Conservation (phyloP, 768 basidiomycete genomes). For the Boletus eberwhitei region DNA sequence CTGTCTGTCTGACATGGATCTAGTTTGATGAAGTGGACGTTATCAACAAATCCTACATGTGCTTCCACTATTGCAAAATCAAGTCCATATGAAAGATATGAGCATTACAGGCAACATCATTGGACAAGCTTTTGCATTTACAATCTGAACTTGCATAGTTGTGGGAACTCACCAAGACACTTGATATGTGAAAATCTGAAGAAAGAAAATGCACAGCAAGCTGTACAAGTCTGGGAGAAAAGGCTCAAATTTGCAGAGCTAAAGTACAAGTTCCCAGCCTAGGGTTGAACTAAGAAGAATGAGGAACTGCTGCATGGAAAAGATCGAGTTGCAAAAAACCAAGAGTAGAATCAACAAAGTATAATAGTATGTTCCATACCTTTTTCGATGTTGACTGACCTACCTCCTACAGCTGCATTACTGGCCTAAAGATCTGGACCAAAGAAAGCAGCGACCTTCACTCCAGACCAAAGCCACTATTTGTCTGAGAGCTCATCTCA, state of each 20-base stretch:
- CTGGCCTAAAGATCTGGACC: no score
- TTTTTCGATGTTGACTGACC: no score
- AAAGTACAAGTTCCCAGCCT: conserved; percentile 66
- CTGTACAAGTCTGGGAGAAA: conserved; percentile 72
- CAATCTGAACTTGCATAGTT: conserved; percentile 76
- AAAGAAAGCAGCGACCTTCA: no score
- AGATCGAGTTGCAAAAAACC: conserved; percentile 60
- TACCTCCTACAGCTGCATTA: no score
- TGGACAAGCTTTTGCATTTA: conserved; percentile 91
- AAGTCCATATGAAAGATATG: conserved; percentile 94
- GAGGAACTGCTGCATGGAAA: conserved; percentile 76
- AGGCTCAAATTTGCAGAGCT: conserved; percentile 72
- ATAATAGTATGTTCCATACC: neutral
- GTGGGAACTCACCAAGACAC: conserved; percentile 64
- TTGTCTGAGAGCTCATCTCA: no score
- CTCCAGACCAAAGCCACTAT: no score
- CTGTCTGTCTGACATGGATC: neutral
- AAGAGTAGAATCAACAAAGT: conserved; percentile 33
- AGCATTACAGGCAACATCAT: conserved; percentile 81
- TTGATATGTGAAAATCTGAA: conserved; percentile 74
- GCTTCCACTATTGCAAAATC: conserved; percentile 92
- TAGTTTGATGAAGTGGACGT: conserved; percentile 92
- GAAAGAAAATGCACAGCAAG: conserved; percentile 54
- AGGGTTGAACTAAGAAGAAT: conserved; percentile 63
- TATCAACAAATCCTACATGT: conserved; percentile 90